Percentiles rank a stretch among this genome's conserved stretches.
These are phyloP conservation scores for Emmonsiellopsis sp. DNA, from an alignment of 2,329 filamentous ascomycete genomes.

Conservation along the genomic window DNA sequence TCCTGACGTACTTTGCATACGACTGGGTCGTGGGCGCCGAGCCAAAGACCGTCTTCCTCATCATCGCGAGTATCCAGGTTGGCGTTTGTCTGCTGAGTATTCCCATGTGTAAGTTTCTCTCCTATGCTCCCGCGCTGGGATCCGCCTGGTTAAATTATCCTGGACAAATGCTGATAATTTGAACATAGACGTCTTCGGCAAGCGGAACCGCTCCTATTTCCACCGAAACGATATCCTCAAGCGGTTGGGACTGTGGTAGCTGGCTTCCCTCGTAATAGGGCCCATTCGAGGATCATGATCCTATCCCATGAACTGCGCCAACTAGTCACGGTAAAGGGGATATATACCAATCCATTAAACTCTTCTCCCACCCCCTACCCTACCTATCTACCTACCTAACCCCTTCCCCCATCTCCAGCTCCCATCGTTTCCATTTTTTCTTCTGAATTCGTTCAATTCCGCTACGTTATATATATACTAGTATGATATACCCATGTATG, in stretches of 20 bases:
- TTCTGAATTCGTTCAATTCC: too few relatives aligned
- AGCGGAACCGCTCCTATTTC: constrained; percentile 66
- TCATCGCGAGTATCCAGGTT: constrained; percentile 68
- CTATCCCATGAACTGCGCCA: too few relatives aligned
- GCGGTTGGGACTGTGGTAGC: constrained; percentile 20
- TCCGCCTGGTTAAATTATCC: neutral
- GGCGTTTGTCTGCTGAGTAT: constrained; percentile 65
- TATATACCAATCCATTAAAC: too few relatives aligned
- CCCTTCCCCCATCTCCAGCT: too few relatives aligned
- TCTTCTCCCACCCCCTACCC: too few relatives aligned
- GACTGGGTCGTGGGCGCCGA: constrained; percentile 63
- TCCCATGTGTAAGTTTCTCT: constrained; percentile 61
- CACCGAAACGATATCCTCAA: constrained; percentile 63
- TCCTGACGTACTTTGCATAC: constrained; percentile 73
- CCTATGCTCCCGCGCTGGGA: neutral
- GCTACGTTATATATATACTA: too few relatives aligned
- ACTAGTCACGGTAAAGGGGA: too few relatives aligned
- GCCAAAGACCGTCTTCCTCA: constrained; percentile 55
- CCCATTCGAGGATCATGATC: too few relatives aligned
- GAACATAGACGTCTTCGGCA: constrained; percentile 64
- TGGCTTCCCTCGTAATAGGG: too few relatives aligned
- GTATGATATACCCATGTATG: too few relatives aligned
- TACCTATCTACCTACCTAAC: too few relatives aligned
- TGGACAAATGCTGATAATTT: neutral
- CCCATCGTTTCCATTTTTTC: too few relatives aligned